Percentiles rank a stretch among this genome's conserved stretches.
phyloP scores from a whole-genome alignment of 2,329 filamentous ascomycete species.

The Xylaria sp. region DNA sequence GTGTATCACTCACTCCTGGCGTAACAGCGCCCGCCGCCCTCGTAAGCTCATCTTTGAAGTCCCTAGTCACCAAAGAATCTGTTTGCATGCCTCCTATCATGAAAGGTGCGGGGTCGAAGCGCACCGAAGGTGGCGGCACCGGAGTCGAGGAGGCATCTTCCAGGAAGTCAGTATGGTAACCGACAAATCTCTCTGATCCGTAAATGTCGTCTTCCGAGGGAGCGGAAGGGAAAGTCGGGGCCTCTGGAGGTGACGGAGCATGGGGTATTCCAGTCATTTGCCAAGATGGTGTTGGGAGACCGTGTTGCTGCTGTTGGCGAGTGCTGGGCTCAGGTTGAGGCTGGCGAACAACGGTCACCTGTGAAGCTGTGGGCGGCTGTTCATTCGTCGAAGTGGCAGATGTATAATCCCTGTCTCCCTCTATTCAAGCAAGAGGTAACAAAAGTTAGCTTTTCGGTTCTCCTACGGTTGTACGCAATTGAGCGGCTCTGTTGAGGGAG shows the following conservation, averaged over 20 bases:
- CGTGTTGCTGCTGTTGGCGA: conserved; percentile 28
- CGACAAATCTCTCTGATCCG: conserved; percentile 56
- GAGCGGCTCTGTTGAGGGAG: conserved; percentile 6
- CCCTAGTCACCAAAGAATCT: conserved; percentile 42
- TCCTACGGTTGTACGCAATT: not conserved
- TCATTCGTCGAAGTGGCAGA: conserved; percentile 37
- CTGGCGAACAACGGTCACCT: conserved; percentile 45
- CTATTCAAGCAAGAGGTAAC: conserved; percentile 33
- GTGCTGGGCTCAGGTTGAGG: conserved; percentile 37
- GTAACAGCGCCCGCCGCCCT: conserved; percentile 67
- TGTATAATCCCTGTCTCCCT: conserved; percentile 37
- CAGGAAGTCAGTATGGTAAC: conserved; percentile 44
- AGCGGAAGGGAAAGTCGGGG: conserved; percentile 45
- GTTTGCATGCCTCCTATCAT: conserved; percentile 49
- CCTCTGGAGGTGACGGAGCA: conserved; percentile 54
- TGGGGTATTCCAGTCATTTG: conserved; percentile 51
- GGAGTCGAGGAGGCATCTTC: conserved; percentile 41
- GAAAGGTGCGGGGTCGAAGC: conserved; percentile 52
- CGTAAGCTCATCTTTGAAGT: conserved; percentile 64
- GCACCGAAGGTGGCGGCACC: conserved; percentile 45
- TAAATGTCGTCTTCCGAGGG: conserved; percentile 56
- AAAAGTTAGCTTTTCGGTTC: conserved; percentile 20
- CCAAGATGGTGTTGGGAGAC: conserved; percentile 49
- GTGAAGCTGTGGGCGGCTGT: conserved; percentile 43
- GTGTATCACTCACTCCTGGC: conserved; percentile 83